These are phyloP conservation scores for Eucalyptus brandiana DNA, from an alignment of 345 rosid species.

Conservation along the genomic window DNA sequence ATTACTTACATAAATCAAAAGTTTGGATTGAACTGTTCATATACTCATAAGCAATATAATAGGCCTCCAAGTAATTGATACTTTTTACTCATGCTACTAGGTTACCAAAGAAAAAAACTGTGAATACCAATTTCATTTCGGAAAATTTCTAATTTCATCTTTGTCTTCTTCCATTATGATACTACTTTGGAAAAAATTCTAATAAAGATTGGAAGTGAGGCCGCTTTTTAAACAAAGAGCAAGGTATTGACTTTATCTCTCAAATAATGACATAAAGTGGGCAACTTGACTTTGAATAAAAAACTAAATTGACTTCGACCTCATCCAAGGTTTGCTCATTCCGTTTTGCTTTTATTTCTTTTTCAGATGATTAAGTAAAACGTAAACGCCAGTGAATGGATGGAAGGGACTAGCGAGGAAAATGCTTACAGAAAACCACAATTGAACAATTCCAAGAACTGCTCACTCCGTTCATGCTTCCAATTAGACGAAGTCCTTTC, in stretches of 20 bases:
- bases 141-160: not conserved
- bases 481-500: not conserved
- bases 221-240: not conserved
- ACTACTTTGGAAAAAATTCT: not conserved
- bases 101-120: accelerated
- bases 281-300: not conserved
- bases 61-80: not conserved
- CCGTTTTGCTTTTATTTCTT: not conserved
- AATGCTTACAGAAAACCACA: not conserved
- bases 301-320: not conserved
- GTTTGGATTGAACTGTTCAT: accelerated
- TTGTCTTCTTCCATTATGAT: not conserved
- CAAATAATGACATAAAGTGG: not conserved
- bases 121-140: not conserved
- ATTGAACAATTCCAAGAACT: not conserved
- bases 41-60: not conserved
- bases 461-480: not conserved
- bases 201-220: not conserved
- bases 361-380: not conserved
- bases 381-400: not conserved
- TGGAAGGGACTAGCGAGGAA: not conserved
- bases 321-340: not conserved
- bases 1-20: not conserved
- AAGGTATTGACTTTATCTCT: not conserved
- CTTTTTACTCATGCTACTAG: not conserved